Conservation (phyloP, 139 green algal species). For the Chlorella sp. region DNA sequence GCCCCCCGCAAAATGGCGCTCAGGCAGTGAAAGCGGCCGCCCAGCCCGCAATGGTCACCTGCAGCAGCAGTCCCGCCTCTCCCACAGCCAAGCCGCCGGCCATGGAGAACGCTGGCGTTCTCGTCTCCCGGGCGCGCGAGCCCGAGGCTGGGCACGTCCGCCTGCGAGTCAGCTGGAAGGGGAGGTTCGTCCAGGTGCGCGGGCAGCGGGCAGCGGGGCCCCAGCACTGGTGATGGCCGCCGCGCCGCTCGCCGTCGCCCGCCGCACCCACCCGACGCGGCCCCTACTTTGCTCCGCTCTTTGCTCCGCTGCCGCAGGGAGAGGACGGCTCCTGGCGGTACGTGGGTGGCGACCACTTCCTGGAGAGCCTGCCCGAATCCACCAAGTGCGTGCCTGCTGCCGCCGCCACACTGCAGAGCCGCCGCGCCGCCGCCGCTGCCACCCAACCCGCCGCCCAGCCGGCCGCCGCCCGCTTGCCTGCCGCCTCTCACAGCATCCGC, state of each 20-base stretch:
- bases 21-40: too few relatives aligned
- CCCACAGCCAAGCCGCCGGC: background rate
- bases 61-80: background rate
- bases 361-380: constrained; percentile 51
- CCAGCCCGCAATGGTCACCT: background rate
- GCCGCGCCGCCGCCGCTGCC: too few relatives aligned
- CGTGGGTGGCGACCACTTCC: constrained; percentile 51
- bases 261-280: background rate
- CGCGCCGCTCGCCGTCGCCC: background rate
- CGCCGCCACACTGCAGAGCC: too few relatives aligned
- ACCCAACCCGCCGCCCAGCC: too few relatives aligned
- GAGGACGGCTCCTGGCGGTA: constrained; percentile 47
- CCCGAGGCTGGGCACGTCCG: constrained; percentile 22
- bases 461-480: too few relatives aligned
- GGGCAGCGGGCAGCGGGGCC: background rate
- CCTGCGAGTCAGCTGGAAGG: constrained; percentile 47
- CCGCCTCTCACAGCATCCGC: too few relatives aligned
- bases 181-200: constrained; percentile 45
- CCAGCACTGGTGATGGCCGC: background rate
- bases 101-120: background rate
- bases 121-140: background rate
- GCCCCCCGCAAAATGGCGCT: too few relatives aligned
- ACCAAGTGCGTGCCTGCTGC: background rate
- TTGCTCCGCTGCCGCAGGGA: constrained; percentile 17
- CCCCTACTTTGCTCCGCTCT: background rate